These are phyloP conservation scores for Penicillium canescens DNA, from an alignment of 495 filamentous ascomycete species.

Conservation along the genomic window DNA sequence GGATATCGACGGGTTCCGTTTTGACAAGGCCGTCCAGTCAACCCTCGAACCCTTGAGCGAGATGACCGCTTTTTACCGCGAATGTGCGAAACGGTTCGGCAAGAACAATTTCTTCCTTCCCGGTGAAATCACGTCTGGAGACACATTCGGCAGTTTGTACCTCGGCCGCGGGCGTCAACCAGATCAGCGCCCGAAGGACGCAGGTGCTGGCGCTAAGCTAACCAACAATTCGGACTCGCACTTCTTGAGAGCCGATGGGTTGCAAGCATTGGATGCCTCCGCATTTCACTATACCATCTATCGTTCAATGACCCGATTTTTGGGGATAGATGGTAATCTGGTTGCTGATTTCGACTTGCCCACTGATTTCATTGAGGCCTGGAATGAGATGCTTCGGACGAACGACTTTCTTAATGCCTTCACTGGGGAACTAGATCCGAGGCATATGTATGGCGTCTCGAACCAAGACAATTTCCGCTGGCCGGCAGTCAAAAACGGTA, in stretches of 20 bases:
- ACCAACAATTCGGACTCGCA: conserved; percentile 29
- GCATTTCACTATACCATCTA: conserved; percentile 54
- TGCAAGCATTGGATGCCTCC: conserved; percentile 43
- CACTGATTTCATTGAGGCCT: conserved; percentile 45
- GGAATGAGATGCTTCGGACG: conserved; percentile 41
- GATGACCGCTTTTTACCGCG: conserved; percentile 37
- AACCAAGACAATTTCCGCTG: conserved; percentile 57
- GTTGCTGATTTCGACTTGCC: conserved; percentile 39
- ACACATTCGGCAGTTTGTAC: conserved; percentile 37
- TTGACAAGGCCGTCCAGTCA: conserved; percentile 49
- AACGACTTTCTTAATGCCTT: conserved; percentile 51
- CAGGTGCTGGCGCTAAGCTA: conserved; percentile 35
- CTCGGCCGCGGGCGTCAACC: conserved; percentile 39
- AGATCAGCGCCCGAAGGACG: conserved; percentile 28
- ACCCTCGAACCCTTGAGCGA: conserved; percentile 48
- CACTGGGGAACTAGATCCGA: conserved; percentile 51
- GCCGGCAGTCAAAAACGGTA: conserved; percentile 51
- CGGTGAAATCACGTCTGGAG: conserved; percentile 46
- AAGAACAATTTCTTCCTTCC: conserved; percentile 52
- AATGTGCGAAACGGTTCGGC: conserved; percentile 38
- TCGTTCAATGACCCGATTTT: conserved; percentile 47
- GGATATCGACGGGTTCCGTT: conserved; percentile 51
- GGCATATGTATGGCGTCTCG: conserved; percentile 51
- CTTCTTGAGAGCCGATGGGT: conserved; percentile 34
- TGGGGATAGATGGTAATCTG: conserved; percentile 50